Conservation (phyloP, 1,284 basidiomycete genomes). For the Spongiforma sp. region DNA sequence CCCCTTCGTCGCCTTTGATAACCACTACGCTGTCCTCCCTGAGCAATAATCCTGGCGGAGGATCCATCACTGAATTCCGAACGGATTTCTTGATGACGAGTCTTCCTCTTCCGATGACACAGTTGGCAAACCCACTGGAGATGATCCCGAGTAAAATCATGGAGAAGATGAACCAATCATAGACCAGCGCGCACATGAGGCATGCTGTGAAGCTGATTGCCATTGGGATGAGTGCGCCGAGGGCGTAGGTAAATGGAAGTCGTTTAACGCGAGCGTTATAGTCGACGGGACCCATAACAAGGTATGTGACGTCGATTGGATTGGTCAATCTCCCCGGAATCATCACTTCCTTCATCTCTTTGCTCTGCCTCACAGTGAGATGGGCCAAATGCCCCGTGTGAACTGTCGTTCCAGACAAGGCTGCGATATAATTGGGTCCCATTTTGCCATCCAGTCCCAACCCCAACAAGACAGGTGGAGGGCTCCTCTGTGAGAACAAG, state of each 20-base stretch:
- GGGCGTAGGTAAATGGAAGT: conserved; percentile 8
- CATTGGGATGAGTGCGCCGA: conserved; percentile 25
- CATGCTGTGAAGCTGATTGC: conserved; percentile 24
- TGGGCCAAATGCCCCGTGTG: conserved; percentile 32
- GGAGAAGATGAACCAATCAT: conserved; percentile 35
- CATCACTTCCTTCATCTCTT: conserved; percentile 8
- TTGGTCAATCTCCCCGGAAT: conserved; percentile 26
- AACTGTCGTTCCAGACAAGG: conserved; percentile 33
- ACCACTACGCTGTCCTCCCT: conserved; percentile 22
- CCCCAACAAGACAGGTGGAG: conserved; percentile 23
- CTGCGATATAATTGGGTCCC: conserved; percentile 32
- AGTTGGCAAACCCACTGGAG: conserved; percentile 32
- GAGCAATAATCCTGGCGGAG: conserved; percentile 27
- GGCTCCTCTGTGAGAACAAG: conserved; percentile 20
- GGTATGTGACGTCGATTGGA: conserved; percentile 25
- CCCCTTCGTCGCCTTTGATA: conserved; percentile 21
- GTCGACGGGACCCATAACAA: conserved; percentile 24
- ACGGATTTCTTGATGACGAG: conserved; percentile 23
- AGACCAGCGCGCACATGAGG: conserved; percentile 23
- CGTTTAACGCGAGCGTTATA: conserved; percentile 19
- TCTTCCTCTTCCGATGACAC: conserved; percentile 27
- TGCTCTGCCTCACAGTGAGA: conserved; percentile 26
- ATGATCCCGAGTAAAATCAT: conserved; percentile 38
- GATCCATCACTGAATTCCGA: conserved; percentile 21
- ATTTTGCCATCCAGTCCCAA: conserved; percentile 30